Evolutionary conservation across 352 stramenopile genomes (phyloP).

Genomic region (Detonula confervacea): DNA sequence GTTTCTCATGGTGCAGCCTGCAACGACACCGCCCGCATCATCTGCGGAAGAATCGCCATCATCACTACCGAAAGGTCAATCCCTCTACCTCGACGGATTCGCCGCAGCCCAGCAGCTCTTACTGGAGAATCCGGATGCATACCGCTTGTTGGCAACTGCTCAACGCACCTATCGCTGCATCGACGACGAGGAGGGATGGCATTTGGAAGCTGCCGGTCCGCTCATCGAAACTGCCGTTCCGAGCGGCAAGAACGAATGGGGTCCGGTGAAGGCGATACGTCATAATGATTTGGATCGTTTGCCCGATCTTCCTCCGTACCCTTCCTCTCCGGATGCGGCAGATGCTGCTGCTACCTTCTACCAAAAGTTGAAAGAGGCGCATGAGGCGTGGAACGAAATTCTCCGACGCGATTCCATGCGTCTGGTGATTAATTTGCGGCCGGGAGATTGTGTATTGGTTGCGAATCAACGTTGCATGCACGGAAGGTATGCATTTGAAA

Average conservation of each 20-base stretch:
- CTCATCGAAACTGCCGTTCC: slow-evolving; percentile 47
- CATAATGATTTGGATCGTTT: slow-evolving; percentile 86
- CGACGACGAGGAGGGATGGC: slow-evolving; percentile 73
- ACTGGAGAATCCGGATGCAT: slow-evolving; percentile 60
- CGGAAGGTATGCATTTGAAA: slow-evolving; percentile 68
- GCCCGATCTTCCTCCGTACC: slow-evolving; percentile 72
- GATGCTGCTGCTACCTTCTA: slow-evolving; percentile 75
- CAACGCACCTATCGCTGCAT: slow-evolving; percentile 71
- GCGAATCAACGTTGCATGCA: slow-evolving; percentile 82
- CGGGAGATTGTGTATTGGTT: slow-evolving; percentile 79
- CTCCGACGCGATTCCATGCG: slow-evolving; percentile 70
- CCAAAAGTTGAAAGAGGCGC: slow-evolving; percentile 52
- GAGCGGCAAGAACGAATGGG: slow-evolving; percentile 39
- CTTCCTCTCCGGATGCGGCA: slow-evolving; percentile 9
- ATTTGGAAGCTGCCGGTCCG: slow-evolving; percentile 71
- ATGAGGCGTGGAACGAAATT: slow-evolving; percentile 72
- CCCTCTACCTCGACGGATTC: slow-evolving; percentile 78
- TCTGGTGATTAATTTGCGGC: slow-evolving; percentile 68
- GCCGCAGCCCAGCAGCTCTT: slow-evolving; percentile 57
- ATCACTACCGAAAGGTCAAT: slow-evolving; percentile 58
- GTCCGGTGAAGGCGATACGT: slow-evolving; percentile 65
- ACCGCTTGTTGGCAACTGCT: slow-evolving; percentile 60
- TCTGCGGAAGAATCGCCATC: not conserved
- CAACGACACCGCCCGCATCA: slow-evolving; percentile 20
- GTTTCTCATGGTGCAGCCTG: slow-evolving; percentile 81